Evolutionary conservation across 2,329 filamentous ascomycete genomes (phyloP).

Genomic region (Tolypocladium sp.): DNA sequence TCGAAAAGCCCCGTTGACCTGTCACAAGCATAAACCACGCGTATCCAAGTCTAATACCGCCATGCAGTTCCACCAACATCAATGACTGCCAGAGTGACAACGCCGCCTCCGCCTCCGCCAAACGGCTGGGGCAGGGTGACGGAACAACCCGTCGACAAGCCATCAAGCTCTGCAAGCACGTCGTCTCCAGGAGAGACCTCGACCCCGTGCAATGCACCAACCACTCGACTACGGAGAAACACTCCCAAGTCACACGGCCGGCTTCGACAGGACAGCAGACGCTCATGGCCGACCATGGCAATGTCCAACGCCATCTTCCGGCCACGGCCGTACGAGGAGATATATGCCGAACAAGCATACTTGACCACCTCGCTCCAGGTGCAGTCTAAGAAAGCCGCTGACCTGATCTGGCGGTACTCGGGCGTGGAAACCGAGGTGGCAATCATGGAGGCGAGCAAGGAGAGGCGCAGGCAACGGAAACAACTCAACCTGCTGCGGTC

Average conservation of each 20-base stretch:
- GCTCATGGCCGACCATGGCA: background rate
- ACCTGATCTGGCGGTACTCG: slow-evolving; percentile 29
- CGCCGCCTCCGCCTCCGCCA: background rate
- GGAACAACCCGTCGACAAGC: background rate
- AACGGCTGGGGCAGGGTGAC: too few relatives aligned
- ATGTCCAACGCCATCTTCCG: slow-evolving; percentile 17
- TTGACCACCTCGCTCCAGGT: slow-evolving; percentile 30
- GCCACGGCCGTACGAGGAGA: slow-evolving; percentile 29
- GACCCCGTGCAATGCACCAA: background rate
- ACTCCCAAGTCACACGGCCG: background rate
- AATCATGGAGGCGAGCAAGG: slow-evolving; percentile 11
- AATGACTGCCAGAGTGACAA: background rate
- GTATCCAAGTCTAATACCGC: background rate
- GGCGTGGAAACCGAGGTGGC: slow-evolving; percentile 23
- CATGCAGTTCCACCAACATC: background rate
- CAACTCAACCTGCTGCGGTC: slow-evolving; percentile 29
- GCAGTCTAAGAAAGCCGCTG: slow-evolving; percentile 25
- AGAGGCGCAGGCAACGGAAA: slow-evolving; percentile 27
- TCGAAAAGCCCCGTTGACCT: background rate
- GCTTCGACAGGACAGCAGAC: background rate
- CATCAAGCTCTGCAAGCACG: background rate
- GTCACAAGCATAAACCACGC: background rate
- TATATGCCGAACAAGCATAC: slow-evolving; percentile 38
- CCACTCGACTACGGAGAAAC: background rate
- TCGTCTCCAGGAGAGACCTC: background rate